Conservation (phyloP, 257 asterid species). For the Solanum neorickii region DNA sequence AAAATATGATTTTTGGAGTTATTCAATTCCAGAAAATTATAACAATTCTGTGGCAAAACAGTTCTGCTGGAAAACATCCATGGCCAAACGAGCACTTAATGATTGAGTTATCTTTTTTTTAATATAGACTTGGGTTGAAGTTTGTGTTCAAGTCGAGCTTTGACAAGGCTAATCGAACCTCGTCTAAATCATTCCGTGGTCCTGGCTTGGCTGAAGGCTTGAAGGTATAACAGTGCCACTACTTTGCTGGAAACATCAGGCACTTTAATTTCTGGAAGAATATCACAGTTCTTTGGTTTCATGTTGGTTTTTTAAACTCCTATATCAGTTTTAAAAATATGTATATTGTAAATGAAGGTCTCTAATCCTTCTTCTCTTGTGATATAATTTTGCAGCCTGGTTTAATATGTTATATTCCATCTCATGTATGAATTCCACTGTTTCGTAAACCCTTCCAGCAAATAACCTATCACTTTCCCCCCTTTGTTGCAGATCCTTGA, state of each 20-base stretch:
- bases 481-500: conserved; percentile 55
- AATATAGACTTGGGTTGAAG: conserved; percentile 48
- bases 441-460: neutral
- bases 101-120: neutral
- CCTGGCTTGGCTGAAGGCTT: conserved; percentile 78
- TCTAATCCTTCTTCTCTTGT: neutral
- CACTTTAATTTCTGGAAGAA: neutral
- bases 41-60: neutral
- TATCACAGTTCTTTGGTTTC: neutral
- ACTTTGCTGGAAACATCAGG: neutral
- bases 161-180: conserved; percentile 79
- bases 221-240: conserved; percentile 26
- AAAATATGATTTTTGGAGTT: neutral
- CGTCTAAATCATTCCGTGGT: conserved; percentile 83
- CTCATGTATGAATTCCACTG: neutral
- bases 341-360: neutral
- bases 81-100: neutral
- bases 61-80: neutral
- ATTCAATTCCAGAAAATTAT: neutral
- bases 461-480: neutral
- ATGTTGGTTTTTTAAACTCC: neutral
- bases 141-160: conserved; percentile 81
- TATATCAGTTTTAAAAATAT: neutral
- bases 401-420: neutral
- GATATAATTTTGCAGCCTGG: neutral